Evolutionary conservation across 2,329 filamentous ascomycete genomes (phyloP).

Genomic region (Furcasterigmium sp.): DNA sequence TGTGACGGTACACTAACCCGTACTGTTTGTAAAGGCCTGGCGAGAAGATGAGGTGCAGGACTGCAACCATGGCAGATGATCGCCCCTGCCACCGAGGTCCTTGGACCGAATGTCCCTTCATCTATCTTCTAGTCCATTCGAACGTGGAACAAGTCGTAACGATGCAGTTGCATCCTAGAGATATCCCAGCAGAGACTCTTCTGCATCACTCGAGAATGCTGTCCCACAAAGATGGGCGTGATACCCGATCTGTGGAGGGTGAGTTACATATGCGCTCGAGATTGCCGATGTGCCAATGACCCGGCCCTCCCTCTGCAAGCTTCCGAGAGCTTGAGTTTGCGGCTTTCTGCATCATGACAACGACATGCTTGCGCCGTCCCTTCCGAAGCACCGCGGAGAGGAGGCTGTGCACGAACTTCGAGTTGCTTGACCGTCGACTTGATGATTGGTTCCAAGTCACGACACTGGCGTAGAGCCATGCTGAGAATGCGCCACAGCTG

Average conservation of each 20-base stretch:
- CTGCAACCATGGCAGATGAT: too few species aligned
- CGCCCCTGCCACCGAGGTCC: too few species aligned
- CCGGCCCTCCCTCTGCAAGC: not conserved
- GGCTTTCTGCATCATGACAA: too few species aligned
- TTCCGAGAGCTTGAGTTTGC: not conserved
- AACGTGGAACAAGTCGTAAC: too few species aligned
- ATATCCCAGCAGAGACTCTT: too few species aligned
- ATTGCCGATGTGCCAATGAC: constrained; percentile 17
- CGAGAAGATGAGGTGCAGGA: too few species aligned
- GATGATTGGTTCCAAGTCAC: constrained; percentile 24
- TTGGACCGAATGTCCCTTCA: too few species aligned
- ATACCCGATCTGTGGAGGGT: constrained; percentile 21
- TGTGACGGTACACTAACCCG: too few species aligned
- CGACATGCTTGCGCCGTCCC: not conserved
- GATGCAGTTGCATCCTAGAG: too few species aligned
- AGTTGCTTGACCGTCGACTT: constrained; percentile 3
- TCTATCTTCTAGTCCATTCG: too few species aligned
- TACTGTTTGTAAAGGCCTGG: too few species aligned
- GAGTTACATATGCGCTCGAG: constrained; percentile 21
- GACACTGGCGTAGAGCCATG: constrained; percentile 20
- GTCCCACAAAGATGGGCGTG: constrained; percentile 6
- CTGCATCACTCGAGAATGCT: constrained; percentile 2
- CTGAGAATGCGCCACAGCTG: constrained; percentile 30
- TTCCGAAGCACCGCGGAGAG: not conserved
- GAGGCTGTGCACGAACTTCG: not conserved